Base-by-base conservation (phyloP, 192 early-diverging fungal species). In the Geranomyces michiganensis region DNA sequence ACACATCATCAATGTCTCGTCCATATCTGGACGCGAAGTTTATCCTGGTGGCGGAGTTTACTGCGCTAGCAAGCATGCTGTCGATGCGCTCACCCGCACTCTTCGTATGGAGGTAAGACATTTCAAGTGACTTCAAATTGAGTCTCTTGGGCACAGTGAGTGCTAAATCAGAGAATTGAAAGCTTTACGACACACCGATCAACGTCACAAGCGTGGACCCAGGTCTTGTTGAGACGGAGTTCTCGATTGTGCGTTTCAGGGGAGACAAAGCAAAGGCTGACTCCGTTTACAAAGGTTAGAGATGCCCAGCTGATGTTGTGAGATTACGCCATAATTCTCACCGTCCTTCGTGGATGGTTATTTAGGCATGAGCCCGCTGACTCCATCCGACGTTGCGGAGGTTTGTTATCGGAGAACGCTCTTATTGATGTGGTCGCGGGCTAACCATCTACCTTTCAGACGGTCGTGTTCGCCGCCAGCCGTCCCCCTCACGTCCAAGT, bases 1-100 rank as follows among this genome's bases (percentile, higher is more conserved):
- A 1, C 89, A 93, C 63, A 84, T 97, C 64, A 92, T 97, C 67
- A 96, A 94, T 78, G 85, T 97, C 62, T 86, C 87, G 0, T 91
- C 89, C 21, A 89, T 94, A 44, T 86, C 92, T 30, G 92, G 92
- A 21, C 68, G 73, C n/a, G 72, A 89, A 70, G 82, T 84, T 9
- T 93, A 95, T 68, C 78, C 82, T 6, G 82, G 78, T 17, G 95
- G 95, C 4, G 85, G 88, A 46, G 79, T 95, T 36, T 97, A 96
- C 67, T 92, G 93, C 55, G 93, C 89, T 6, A 85, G 90, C 32
- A 96, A 96, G 73, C 84, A 87, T 56, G 94, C 92, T 7, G 90
- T 94, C 0, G 87, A 88, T 24, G 92, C 94, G 1, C 89, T 97
- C 46, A 89, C 92, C 17, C 85, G 86, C 49, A 76, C 92, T 0